Evolutionary conservation across 1,284 basidiomycete genomes (phyloP), one percentile per base, ranked within the genome.

Genomic region (Exobasidium cylindrosporum): DNA sequence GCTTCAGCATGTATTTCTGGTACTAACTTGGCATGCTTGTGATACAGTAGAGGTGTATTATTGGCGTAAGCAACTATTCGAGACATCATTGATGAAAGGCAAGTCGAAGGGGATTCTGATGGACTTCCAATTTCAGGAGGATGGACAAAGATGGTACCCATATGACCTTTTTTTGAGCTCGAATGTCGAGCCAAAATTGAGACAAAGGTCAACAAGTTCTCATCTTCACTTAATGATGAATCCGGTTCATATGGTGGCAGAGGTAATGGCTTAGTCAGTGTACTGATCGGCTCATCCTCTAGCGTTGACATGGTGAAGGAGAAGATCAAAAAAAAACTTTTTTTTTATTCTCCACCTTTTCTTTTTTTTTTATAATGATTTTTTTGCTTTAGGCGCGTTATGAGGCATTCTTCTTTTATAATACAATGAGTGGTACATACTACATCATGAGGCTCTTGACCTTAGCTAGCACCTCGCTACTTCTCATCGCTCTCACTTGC

Each of bases 1-100:
- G 72, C 71, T 45, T 74, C 72, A 60, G 72, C 72, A 57, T 74
- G 72, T 2, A 68, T 44, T 56, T 74, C 72, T 32, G 66, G 60
- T 7, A 60, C 56, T 28, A 40, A 26, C 4, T 49, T 54, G 1
- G 67, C 54, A 24, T 32, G 50, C 10, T 17, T 1, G 7, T 29
- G 7, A 30, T 47, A 63, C 4, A 62, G 40, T 11, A 61, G 35
- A 11, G 71, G 72, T 3, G 55, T 60, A 49, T 73, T 73, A 64
- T 67, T 69, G 11, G 68, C 66, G 53, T 73, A 64, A 2, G 49
- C 23, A 30, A 69, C 58, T 28, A 73, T 32, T n/a, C 58, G 23
- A 3, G 40, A 17, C n/a, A 21, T 14, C 5, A 46, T 13, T 2
- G 30, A 4, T 13, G 47, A 23, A 17, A 21, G n/a, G 30, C 53